These are phyloP conservation scores for Astrothelium subdiscretum DNA, from an alignment of 495 filamentous ascomycete genomes.

Conservation along the genomic window DNA sequence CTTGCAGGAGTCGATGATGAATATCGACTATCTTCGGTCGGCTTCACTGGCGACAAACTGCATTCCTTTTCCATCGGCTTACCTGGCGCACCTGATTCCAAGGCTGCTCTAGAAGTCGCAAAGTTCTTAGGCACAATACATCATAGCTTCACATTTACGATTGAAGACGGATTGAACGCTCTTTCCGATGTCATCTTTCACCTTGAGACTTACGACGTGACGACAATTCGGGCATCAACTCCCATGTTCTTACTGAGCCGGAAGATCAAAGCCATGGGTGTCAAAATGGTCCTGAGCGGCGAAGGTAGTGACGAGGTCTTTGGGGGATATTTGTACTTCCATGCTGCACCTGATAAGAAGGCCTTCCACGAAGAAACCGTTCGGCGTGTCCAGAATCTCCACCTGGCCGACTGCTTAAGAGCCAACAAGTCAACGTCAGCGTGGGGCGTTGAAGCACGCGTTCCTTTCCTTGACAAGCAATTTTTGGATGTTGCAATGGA, in stretches of 20 bases:
- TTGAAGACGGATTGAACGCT: conserved; percentile 92
- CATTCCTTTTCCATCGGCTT: conserved; percentile 98
- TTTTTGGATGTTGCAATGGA: conserved; percentile 88
- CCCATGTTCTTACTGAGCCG: conserved; percentile 96
- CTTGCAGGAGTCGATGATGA: conserved; percentile 91
- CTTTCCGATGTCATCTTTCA: conserved; percentile 96
- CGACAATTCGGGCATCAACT: conserved; percentile 94
- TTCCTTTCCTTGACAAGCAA: conserved; percentile 94
- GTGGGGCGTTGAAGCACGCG: conserved; percentile 95
- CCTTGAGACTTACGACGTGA: conserved; percentile 94
- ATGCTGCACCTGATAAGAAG: conserved; percentile 77
- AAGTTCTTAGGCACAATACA: conserved; percentile 94
- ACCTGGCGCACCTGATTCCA: conserved; percentile 77
- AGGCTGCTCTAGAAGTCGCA: conserved; percentile 80
- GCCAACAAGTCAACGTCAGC: conserved; percentile 99
- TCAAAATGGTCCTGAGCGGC: conserved; percentile 97
- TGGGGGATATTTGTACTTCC: conserved; percentile 97
- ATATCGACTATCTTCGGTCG: conserved; percentile 79
- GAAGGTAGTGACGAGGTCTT: conserved; percentile 98
- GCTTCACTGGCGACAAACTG: conserved; percentile 71
- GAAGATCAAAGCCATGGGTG: conserved; percentile 97
- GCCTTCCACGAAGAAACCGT: conserved; percentile 92
- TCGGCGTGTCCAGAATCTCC: conserved; percentile 84
- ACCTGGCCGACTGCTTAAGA: conserved; percentile 86
- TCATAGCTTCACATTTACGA: conserved; percentile 94